Percentiles rank a stretch among this genome's conserved stretches.
Evolutionary conservation across 2,329 filamentous ascomycete genomes (phyloP).

Genomic region (Colletotrichum gloeosporioides): DNA sequence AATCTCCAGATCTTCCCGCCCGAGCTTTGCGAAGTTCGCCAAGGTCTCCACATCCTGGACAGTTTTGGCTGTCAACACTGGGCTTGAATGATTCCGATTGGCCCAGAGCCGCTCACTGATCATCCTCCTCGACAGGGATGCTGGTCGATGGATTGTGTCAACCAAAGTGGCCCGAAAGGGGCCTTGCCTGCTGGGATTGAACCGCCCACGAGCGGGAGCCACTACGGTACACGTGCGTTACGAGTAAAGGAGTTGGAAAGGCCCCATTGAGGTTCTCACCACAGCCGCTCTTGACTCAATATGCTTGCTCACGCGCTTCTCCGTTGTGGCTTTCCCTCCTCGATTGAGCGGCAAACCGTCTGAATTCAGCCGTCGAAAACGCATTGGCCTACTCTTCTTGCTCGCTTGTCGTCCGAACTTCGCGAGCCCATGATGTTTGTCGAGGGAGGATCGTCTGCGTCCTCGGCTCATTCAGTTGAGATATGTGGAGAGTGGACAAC

Average conservation of each 20-base stretch:
- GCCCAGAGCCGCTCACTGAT: background rate
- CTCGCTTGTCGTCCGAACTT: background rate
- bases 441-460: background rate
- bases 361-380: background rate
- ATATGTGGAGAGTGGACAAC: conserved; percentile 2
- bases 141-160: conserved; percentile 12
- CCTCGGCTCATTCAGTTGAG: background rate
- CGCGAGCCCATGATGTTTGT: background rate
- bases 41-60: background rate
- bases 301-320: background rate
- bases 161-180: background rate
- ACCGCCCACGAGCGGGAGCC: background rate
- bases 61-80: background rate
- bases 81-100: conserved; percentile 19
- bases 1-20: background rate
- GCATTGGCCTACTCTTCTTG: background rate
- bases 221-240: conserved; percentile 9
- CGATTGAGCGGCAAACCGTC: background rate
- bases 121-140: background rate
- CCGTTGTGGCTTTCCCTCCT: background rate
- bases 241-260: background rate
- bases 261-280: background rate
- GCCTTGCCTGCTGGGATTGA: background rate
- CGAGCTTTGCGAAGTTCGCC: background rate
- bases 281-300: conserved; percentile 2